These are phyloP conservation scores for Blastobotrys capitulatus DNA, from an alignment of 1,139 yeast genomes.

Conservation along the genomic window DNA sequence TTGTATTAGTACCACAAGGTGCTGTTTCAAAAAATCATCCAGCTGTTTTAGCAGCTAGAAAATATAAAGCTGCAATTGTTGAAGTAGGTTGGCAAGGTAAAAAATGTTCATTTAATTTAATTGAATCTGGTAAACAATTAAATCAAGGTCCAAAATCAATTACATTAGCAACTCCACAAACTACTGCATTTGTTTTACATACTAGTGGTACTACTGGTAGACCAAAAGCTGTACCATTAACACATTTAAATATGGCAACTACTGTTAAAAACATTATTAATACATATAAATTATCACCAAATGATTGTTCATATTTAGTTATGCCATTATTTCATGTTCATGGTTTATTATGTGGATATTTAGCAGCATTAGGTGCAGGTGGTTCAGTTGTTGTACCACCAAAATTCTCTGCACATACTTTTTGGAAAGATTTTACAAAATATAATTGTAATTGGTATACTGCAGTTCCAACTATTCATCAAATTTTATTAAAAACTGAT, in stretches of 20 bases:
- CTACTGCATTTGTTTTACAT: conserved; percentile 58
- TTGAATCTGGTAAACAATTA: conserved; percentile 6
- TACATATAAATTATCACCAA: conserved; percentile 45
- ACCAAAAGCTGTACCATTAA: conserved; percentile 65
- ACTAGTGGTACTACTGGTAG: conserved; percentile 70
- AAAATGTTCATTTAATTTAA: conserved; percentile 14
- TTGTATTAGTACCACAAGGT: conserved; percentile 52
- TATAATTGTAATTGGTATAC: conserved; percentile 60
- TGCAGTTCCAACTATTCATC: conserved; percentile 69
- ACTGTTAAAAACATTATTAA: conserved; percentile 51
- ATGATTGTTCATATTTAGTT: conserved; percentile 53
- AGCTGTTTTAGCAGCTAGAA: conserved; percentile 46
- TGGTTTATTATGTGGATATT: conserved; percentile 57
- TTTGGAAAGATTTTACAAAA: conserved; percentile 51
- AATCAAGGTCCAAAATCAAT: conserved; percentile 25
- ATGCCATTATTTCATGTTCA: conserved; percentile 76
- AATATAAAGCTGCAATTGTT: conserved; percentile 42
- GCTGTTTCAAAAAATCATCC: conserved; percentile 36
- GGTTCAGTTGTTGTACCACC: conserved; percentile 56
- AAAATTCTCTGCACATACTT: conserved; percentile 50
- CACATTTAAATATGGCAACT: conserved; percentile 54
- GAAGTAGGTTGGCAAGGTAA: conserved; percentile 45
- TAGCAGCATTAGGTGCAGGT: conserved; percentile 55
- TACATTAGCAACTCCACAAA: conserved; percentile 39
- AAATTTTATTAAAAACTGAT: conserved; percentile 49